Base-by-base conservation (phyloP, 169 alveolate species). In the Condylostoma magnum region DNA sequence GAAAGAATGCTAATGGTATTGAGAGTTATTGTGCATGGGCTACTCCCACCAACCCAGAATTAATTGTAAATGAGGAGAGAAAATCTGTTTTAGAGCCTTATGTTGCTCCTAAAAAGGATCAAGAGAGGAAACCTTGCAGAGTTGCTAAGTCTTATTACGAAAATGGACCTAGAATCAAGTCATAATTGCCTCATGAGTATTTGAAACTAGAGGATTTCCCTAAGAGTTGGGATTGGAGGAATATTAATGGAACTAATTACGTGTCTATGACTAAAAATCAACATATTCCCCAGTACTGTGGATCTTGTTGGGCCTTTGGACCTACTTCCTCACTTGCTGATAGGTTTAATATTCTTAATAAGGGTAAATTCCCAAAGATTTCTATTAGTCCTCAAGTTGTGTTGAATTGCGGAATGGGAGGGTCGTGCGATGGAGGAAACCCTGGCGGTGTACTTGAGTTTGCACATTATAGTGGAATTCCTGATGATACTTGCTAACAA, bases 231-330 rank as follows among this genome's bases (percentile, higher is more conserved):
- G 93, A 85, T 73, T 89, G 95, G 93, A 76, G 95, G 60, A 76
- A 89, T 47, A 77, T 77, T 6, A 55, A 30, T 15, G 81, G 81
- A 18, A 66, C 55, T 3, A 89, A 82, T 60, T 89, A 80, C 53
- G 43, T 83, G 31, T 79, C 91, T 18, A 80, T 81, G 79, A 79
- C 69, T 34, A 69, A 77, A 58, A 89, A 84, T 48, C 83, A 89
- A 80, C 90, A 84, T 48, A 77, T 78, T 52, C 93, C 90, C 15
- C 36, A 60, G 37, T 85, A 80, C 33, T 93, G 97, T 68, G 93
- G 93, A 37, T 79, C 90, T 50, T 93, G 95, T 70, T 91, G 94
- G 96, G 90, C 94, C 27, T 91, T 83, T 51, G 96, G 90, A 10
- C 76, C 91, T 3, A 81, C 93, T 51, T 72, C 90, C 15, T 79